phyloP scores from a whole-genome alignment of 441 rosid genomes.

The Kokia cookei region DNA sequence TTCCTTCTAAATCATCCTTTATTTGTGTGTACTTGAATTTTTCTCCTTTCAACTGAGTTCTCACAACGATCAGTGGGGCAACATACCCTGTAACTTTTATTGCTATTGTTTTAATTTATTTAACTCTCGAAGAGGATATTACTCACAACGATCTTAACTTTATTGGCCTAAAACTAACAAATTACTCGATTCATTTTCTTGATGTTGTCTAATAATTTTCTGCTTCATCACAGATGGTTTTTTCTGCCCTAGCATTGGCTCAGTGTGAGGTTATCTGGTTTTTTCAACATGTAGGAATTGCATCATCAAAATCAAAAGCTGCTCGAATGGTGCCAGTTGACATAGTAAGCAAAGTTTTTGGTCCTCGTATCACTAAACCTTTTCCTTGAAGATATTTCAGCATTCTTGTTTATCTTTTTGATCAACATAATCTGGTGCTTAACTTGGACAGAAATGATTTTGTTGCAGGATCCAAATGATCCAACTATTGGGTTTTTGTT shows the following conservation, averaged over 20 bases:
- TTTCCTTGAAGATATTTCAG: neutral
- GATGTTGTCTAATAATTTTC: constrained; percentile 6
- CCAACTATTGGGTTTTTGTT: constrained; percentile 96
- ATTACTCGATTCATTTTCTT: neutral
- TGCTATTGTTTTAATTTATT: neutral
- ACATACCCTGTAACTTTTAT: neutral
- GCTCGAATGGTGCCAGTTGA: constrained; percentile 74
- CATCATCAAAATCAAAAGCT: constrained; percentile 79
- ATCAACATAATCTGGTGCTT: neutral
- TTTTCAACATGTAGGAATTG: constrained; percentile 93
- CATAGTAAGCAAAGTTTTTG: constrained; percentile 47
- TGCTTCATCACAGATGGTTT: constrained; percentile 73
- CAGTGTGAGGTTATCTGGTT: constrained; percentile 98
- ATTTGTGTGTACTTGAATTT: constrained; percentile 6
- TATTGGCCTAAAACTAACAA: neutral
- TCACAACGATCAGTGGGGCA: neutral
- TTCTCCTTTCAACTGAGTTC: constrained; percentile 1
- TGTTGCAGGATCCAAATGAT: constrained; percentile 91
- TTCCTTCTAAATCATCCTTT: neutral
- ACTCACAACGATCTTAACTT: neutral
- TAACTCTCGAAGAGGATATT: neutral
- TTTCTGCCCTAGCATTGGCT: constrained; percentile 96
- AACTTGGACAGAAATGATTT: constrained; percentile 10
- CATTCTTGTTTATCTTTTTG: neutral
- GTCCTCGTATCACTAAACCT: neutral